Evolutionary conservation across 192 early-diverging fungal species (phyloP), one percentile per base, ranked within the genome.

Genomic region (Spizellomyces sp.): DNA sequence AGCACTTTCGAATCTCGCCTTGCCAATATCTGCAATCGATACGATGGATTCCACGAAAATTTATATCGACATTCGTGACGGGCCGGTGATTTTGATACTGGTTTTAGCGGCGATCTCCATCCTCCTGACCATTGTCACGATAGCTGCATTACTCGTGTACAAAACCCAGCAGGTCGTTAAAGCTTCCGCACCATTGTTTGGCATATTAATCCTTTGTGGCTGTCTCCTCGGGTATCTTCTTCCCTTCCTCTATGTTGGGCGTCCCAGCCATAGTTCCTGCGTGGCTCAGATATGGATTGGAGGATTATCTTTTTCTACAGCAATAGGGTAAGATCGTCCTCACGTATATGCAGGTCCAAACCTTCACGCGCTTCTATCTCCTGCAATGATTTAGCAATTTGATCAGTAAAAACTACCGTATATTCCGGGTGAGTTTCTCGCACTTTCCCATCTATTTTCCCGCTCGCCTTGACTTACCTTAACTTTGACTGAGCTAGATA

Each of bases 211-310:
- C 36, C 9, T 73, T 0, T 9, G 50, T 10, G 71, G 71, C 44
- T 42, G 17, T 17, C 17, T 54, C 8, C 48, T 73, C 2, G 64
- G 71, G 17, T 73, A 65, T 52, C 5, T 41, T 9, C 62, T 66
- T 22, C 48, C 58, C 9, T 64, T 73, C 44, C 52, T 73, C 48
- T 69, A 75, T 45, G 64, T 66, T 17, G 74, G 74, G 5, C 22
- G 62, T 47, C 74, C 61, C 7, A 55, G 46, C 15, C 48, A 48
- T 5, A 48, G 27, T 9, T 42, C 48, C 9, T 75, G 74, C 67
- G 50, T 75, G 43, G 48, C 59, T 10, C 67, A 75, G 48, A 48
- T 68, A 8, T 75, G 74, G 74, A 22, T 75, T 61, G 57, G 67
- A 6, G 66, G 62, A 12, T 12, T 75, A 7, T 15, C 67, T 14